A percentile compares a stretch with the other conserved stretches of the same genome.
These are phyloP conservation scores for Neltuma alba DNA, from an alignment of 306 rosid genomes.

Conservation along the genomic window DNA sequence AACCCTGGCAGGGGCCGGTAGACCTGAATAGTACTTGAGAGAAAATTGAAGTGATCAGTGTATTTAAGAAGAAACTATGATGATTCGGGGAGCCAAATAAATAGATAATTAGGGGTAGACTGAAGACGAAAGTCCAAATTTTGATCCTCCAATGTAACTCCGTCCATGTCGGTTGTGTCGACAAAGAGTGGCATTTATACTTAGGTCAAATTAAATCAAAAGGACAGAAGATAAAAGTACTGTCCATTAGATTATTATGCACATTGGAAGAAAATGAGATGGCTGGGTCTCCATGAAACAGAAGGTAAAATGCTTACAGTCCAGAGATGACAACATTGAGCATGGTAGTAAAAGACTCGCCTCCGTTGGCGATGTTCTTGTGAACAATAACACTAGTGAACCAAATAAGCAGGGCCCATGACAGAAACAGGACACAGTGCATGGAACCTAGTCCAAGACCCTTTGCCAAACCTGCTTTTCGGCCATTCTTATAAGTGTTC, in stretches of 20 bases:
- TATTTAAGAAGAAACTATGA: neutral
- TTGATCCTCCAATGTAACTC: neutral
- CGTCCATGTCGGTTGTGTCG: neutral
- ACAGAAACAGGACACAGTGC: conserved; percentile 91
- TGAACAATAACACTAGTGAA: conserved; percentile 91
- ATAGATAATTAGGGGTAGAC: neutral
- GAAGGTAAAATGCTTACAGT: conserved; percentile 65
- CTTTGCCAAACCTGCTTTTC: conserved; percentile 87
- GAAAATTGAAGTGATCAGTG: neutral
- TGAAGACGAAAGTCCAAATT: neutral
- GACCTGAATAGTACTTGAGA: neutral
- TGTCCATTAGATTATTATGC: neutral
- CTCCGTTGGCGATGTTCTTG: conserved; percentile 85
- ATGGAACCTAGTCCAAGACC: conserved; percentile 90
- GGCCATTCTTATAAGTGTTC: conserved; percentile 73
- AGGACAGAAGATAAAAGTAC: neutral
- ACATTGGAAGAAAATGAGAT: neutral
- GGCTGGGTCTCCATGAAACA: neutral
- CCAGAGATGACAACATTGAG: conserved; percentile 97
- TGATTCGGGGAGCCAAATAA: neutral
- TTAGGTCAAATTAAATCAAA: neutral
- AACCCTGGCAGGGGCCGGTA: neutral
- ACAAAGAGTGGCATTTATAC: neutral
- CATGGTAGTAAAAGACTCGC: conserved; percentile 98
- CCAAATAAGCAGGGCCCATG: conserved; percentile 93